Percentiles rank a stretch among this genome's conserved stretches.
Evolutionary conservation across 2,329 filamentous ascomycete genomes (phyloP).

Genomic region (Fusarium temperatum): DNA sequence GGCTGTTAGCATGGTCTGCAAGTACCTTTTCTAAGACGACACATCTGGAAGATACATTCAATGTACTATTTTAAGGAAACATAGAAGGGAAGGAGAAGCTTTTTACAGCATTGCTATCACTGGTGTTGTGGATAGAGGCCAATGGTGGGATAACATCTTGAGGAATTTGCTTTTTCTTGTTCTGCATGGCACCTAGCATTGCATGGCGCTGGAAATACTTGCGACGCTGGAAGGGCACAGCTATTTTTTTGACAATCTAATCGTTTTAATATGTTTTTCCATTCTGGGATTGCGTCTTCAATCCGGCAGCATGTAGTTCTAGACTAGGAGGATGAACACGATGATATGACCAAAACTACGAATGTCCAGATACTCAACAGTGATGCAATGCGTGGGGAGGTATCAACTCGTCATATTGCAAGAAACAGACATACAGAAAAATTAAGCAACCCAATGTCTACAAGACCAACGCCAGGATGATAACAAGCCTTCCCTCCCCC

Average conservation of each 20-base stretch:
- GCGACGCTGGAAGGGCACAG: slow-evolving; percentile 23
- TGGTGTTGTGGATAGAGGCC: slow-evolving; percentile 29
- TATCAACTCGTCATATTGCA: slow-evolving; percentile 44
- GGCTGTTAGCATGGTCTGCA: neutral
- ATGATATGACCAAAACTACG: slow-evolving; percentile 12
- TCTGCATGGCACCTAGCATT: slow-evolving; percentile 38
- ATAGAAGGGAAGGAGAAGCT: neutral
- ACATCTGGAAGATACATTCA: neutral
- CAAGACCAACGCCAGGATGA: slow-evolving; percentile 42
- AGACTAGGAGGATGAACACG: slow-evolving; percentile 4
- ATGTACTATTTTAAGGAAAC: slow-evolving; percentile 18
- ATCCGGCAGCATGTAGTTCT: slow-evolving; percentile 2
- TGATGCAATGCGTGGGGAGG: slow-evolving; percentile 24
- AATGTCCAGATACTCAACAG: neutral
- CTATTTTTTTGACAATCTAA: slow-evolving; percentile 13
- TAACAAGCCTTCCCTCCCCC: slow-evolving; percentile 24
- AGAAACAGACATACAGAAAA: slow-evolving; percentile 40
- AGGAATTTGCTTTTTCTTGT: slow-evolving; percentile 13
- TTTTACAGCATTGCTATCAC: slow-evolving; percentile 3
- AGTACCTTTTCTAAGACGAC: neutral
- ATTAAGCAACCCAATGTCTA: slow-evolving; percentile 39
- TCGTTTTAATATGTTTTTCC: slow-evolving; percentile 14
- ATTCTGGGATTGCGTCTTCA: neutral
- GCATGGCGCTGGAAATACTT: slow-evolving; percentile 38
- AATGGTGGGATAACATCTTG: neutral